A percentile compares a stretch with the other conserved stretches of the same genome.
phyloP scores from a whole-genome alignment of 768 basidiomycete genomes.

The Amanita pseudoporphyria region DNA sequence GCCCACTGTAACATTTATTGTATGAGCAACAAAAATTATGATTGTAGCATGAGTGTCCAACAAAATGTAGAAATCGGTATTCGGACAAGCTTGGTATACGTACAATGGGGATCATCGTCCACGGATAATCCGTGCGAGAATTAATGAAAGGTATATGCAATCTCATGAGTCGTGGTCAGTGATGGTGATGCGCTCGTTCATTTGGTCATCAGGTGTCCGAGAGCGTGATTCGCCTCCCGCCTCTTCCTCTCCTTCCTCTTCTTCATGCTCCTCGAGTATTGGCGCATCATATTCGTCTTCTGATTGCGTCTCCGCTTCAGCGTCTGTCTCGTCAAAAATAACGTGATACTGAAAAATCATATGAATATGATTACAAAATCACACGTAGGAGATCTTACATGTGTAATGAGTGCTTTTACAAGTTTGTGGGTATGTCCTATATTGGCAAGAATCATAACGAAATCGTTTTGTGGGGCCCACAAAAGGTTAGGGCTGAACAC shows the following conservation, averaged over 20 bases:
- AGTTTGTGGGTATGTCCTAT: conserved; percentile 72
- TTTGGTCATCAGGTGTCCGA: conserved; percentile 10
- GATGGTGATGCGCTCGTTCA: conserved; percentile 12
- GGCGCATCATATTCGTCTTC: conserved; percentile 58
- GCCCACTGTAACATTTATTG: no score
- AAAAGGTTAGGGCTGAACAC: conserved; percentile 79
- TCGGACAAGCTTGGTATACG: conserved; percentile 5
- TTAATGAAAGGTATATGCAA: conserved; percentile 12
- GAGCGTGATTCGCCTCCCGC: conserved; percentile 10
- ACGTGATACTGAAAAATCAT: conserved; percentile 38
- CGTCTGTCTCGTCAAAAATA: conserved; percentile 66
- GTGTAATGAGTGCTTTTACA: conserved; percentile 67
- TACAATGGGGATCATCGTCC: conserved; percentile 11
- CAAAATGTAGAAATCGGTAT: background rate
- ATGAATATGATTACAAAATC: conserved; percentile 6
- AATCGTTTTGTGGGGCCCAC: conserved; percentile 70
- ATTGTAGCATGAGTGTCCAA: no score
- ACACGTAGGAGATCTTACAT: conserved; percentile 36
- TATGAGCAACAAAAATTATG: background rate
- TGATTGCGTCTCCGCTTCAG: conserved; percentile 49
- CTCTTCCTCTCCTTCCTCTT: conserved; percentile 30
- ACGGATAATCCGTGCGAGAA: background rate
- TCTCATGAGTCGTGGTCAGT: conserved; percentile 12
- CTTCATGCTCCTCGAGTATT: conserved; percentile 61
- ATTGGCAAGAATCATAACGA: conserved; percentile 67